These are phyloP conservation scores for Magnaporthiopsis rhizophila DNA, from an alignment of 2,329 filamentous ascomycete species.

Conservation along the genomic window DNA sequence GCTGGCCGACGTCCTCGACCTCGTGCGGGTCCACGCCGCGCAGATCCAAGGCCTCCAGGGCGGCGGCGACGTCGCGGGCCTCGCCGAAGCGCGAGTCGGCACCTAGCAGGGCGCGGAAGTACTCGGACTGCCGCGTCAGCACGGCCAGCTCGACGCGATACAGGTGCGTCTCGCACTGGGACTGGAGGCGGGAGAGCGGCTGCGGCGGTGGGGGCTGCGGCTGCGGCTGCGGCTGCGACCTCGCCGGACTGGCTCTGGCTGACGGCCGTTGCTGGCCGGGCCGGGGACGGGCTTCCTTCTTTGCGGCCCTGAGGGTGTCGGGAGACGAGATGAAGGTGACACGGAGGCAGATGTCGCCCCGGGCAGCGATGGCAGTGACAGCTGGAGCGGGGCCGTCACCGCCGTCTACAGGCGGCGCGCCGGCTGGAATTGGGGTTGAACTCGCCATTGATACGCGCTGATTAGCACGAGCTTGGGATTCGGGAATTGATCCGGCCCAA, in stretches of 20 bases:
- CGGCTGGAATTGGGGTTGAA: constrained; percentile 4
- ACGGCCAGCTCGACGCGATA: constrained; percentile 53
- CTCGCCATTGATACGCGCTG: background rate
- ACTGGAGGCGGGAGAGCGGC: constrained; percentile 12
- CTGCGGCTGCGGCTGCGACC: constrained; percentile 1
- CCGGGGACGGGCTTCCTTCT: constrained; percentile 28
- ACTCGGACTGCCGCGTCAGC: constrained; percentile 56
- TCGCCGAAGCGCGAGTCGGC: constrained; percentile 54
- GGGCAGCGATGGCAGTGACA: constrained; percentile 42
- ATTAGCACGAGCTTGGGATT: too few species aligned
- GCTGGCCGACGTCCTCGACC: constrained; percentile 28
- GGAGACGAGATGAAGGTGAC: constrained; percentile 56
- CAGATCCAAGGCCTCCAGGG: constrained; percentile 41
- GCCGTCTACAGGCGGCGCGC: background rate
- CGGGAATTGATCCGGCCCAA: too few species aligned
- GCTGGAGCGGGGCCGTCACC: constrained; percentile 13
- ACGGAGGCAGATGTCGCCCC: constrained; percentile 59
- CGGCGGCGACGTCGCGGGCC: constrained; percentile 43
- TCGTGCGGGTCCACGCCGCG: constrained; percentile 39
- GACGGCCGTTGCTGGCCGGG: constrained; percentile 12
- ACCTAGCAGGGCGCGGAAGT: constrained; percentile 61
- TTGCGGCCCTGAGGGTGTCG: constrained; percentile 38
- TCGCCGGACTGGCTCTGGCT: background rate
- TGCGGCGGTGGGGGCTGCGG: too few species aligned
- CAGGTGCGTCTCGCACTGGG: constrained; percentile 31